phyloP scores from a whole-genome alignment of 345 rosid species.

The Combretum micranthum region DNA sequence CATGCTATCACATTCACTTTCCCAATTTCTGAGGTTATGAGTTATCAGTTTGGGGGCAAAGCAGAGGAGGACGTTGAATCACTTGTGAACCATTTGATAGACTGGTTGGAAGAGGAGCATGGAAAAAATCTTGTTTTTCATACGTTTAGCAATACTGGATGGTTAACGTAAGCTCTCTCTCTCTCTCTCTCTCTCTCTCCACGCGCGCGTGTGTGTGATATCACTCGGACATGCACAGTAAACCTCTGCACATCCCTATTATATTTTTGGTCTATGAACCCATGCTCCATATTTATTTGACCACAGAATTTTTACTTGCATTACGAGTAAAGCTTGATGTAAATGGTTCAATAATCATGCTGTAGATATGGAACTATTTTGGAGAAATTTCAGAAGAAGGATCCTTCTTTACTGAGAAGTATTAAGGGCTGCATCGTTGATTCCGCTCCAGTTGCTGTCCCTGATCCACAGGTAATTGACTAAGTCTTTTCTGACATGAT shows the following conservation, averaged over 20 bases:
- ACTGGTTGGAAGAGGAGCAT: conserved; percentile 85
- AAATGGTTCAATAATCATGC: conserved; percentile 1
- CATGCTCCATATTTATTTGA: neutral
- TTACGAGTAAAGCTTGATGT: neutral
- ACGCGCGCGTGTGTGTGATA: neutral
- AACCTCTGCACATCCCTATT: neutral
- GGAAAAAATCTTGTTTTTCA: conserved; percentile 86
- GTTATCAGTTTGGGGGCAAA: conserved; percentile 89
- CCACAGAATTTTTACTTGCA: conserved; percentile 6
- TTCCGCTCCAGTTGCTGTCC: conserved; percentile 95
- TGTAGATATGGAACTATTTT: conserved; percentile 85
- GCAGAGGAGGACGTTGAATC: conserved; percentile 71
- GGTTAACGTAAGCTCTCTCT: conserved; percentile 67
- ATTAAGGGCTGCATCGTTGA: conserved; percentile 92
- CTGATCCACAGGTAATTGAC: conserved; percentile 81
- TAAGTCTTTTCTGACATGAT: conserved; percentile 4
- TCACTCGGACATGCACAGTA: neutral
- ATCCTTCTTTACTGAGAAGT: conserved; percentile 51
- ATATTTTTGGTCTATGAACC: neutral
- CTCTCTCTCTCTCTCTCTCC: neutral
- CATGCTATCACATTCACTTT: conserved; percentile 91
- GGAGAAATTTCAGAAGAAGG: conserved; percentile 80
- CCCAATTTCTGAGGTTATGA: conserved; percentile 78
- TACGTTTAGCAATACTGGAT: conserved; percentile 98
- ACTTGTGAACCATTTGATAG: conserved; percentile 82